Base-by-base conservation (phyloP, 1,139 yeast species). In the Geotrichum histeridarum region DNA sequence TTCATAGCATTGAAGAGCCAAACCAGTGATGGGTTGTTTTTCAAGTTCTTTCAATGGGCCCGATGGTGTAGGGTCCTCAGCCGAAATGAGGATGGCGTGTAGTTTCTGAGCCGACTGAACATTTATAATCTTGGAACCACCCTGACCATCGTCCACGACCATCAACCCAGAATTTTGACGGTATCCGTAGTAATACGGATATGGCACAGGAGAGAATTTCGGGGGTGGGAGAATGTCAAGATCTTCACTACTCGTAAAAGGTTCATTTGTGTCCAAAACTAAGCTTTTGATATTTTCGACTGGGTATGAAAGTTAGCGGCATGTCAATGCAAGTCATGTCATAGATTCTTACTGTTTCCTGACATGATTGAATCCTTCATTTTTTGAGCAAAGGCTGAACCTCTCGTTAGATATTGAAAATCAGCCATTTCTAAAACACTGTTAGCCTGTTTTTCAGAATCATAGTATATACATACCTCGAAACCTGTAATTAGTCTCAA, bases 201-300 rank as follows among this genome's bases (percentile, higher is more conserved):
- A 80, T 36, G 82, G 78, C 8, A 85, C 79, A 38, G 86, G 81
- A 1, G 96, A 84, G 61, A 89, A 86, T 48, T 86, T 71, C 1
- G 97, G 93, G 1, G 97, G 95, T 0, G 98, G 96, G 1, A 94
- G 84, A 22, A 91, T 67, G 58, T 87, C 88, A 59, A 82, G 79
- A 60, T 82, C 81, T 43, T 70, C 67, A 6, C 50, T 56, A 2
- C 53, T 50, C 4, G 50, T 57, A 30, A 57, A 54, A 63, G 72
- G 62, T 60, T 70, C 68, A 45, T 64, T 57, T 49, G 64, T 60
- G 47, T 72, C 68, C 57, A 67, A 44, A 57, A 65, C 57, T 63
- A 68, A 70, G 8, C 60, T 58, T 48, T 65, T 70, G 58, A 81
- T 75, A 17, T 70, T 64, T 3, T 64, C 52, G n/a, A 52, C 42